Evolutionary conservation across 1,284 basidiomycete genomes (phyloP).

Genomic region (Phlebopus sp.): DNA sequence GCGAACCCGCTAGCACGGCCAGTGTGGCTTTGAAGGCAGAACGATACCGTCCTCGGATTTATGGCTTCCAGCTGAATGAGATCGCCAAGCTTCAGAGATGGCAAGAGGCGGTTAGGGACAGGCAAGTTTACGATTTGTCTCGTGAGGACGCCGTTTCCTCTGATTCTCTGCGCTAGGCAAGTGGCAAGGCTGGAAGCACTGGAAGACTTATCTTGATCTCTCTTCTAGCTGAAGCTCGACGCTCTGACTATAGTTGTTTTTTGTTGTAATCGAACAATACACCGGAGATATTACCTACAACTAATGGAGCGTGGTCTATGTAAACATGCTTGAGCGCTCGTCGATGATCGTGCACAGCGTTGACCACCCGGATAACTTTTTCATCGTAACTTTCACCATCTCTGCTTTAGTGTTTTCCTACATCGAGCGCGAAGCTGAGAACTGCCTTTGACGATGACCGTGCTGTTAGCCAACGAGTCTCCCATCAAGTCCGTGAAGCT

Average conservation of each 20-base stretch:
- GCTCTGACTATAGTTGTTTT: constrained; percentile 1
- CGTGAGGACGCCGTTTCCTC: background rate
- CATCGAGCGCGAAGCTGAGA: too few relatives aligned
- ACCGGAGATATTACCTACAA: too few relatives aligned
- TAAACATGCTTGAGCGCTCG: too few relatives aligned
- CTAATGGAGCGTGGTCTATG: too few relatives aligned
- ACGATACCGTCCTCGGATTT: constrained; percentile 85
- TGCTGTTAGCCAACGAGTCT: constrained; percentile 16
- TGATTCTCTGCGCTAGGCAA: constrained; percentile 24
- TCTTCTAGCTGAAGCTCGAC: constrained; percentile 1
- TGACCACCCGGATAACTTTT: too few relatives aligned
- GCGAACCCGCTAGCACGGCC: constrained; percentile 71
- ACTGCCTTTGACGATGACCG: background rate
- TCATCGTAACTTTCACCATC: too few relatives aligned
- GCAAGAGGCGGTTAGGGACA: constrained; percentile 87
- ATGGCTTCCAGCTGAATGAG: constrained; percentile 93
- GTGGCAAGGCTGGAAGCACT: constrained; percentile 29
- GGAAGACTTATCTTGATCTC: constrained; percentile 30
- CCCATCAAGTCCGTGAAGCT: constrained; percentile 25
- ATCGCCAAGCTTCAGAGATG: constrained; percentile 89
- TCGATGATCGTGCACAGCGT: too few relatives aligned
- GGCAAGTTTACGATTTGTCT: constrained; percentile 44
- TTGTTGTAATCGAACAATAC: background rate
- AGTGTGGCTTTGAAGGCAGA: constrained; percentile 83
- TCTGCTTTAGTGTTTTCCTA: too few relatives aligned